Evolutionary conservation across 1,139 yeast species (phyloP), one percentile per base, ranked within the genome.

Genomic region (Nakaseomyces glabratus): DNA sequence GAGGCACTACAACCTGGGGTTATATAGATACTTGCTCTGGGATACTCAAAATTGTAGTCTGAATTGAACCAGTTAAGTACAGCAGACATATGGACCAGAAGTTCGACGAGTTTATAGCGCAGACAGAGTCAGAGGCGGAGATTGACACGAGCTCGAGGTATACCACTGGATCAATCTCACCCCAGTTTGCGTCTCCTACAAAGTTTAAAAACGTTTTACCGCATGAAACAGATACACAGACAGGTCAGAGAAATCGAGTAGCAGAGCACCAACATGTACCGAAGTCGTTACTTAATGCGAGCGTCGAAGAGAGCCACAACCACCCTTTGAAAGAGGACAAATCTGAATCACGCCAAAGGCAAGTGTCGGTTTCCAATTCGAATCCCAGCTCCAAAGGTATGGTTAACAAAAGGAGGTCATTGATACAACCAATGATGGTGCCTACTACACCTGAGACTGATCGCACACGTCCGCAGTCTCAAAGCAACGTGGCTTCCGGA

Each of bases 341-440:
- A n/a, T n/a, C n/a, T n/a, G n/a, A n/a, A n/a, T n/a, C n/a, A n/a
- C n/a, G n/a, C n/a, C n/a, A n/a, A n/a, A n/a, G n/a, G n/a, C n/a
- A n/a, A n/a, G n/a, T n/a, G n/a, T n/a, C n/a, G n/a, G n/a, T n/a
- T n/a, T n/a, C n/a, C n/a, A n/a, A n/a, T n/a, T n/a, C n/a, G n/a
- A n/a, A n/a, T n/a, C n/a, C 13, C 15, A 30, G 11, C 28, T 12
- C 24, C 12, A 12, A 9, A 14, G 25, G 14, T 19, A 18, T 26
- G 30, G 24, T 39, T 49, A 44, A 34, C 19, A 52, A 51, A 29
- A 42, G 60, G 31, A 42, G 48, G 33, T 55, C 60, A 2, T 38
- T 55, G 10, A 51, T 55, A 15, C 55, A 52, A 39, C 57, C 60
- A 1, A 41, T 55, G n/a, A 49, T 50, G 8, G 44, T 53, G 8